A percentile compares a stretch with the other conserved stretches of the same genome.
Evolutionary conservation across 2,329 filamentous ascomycete genomes (phyloP).

Genomic region (Arthrocladium fulminans): DNA sequence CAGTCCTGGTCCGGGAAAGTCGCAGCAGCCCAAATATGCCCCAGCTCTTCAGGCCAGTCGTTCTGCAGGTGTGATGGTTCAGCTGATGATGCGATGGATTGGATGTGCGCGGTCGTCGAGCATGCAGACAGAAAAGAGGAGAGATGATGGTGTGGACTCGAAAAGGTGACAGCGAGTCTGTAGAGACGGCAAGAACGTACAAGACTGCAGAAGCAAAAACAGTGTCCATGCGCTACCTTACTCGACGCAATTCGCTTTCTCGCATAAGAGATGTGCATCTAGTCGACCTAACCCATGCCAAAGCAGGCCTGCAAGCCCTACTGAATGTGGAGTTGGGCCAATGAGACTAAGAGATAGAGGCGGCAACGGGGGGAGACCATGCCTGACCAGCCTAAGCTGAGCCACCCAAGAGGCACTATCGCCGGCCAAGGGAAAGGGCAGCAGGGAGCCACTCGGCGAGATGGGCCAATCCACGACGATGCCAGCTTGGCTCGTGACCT

Average conservation of each 20-base stretch:
- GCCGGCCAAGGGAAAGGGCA: neutral
- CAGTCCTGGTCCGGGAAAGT: neutral
- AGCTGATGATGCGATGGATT: neutral
- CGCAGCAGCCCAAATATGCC: neutral
- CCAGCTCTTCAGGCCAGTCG: neutral
- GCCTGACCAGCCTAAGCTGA: neutral
- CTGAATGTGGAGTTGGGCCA: constrained; percentile 4
- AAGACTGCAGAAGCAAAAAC: too few relatives aligned
- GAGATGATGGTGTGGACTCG: constrained; percentile 1
- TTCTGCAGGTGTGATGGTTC: too few relatives aligned
- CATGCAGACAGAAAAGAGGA: neutral
- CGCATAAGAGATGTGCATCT: neutral
- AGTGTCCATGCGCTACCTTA: neutral
- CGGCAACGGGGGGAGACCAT: neutral
- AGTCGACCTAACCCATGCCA: neutral
- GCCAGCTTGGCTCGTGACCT: constrained; percentile 3
- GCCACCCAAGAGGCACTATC: neutral
- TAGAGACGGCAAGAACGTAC: too few relatives aligned
- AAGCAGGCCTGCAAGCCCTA: constrained; percentile 2
- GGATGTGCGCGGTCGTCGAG: neutral
- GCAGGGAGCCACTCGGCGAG: neutral
- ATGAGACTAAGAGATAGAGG: neutral
- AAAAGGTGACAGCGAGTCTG: too few relatives aligned
- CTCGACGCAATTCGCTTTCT: constrained; percentile 1
- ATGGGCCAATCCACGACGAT: neutral